Evolutionary conservation across 139 green algal genomes (phyloP).

Genomic region (Micractinium conductrix): DNA sequence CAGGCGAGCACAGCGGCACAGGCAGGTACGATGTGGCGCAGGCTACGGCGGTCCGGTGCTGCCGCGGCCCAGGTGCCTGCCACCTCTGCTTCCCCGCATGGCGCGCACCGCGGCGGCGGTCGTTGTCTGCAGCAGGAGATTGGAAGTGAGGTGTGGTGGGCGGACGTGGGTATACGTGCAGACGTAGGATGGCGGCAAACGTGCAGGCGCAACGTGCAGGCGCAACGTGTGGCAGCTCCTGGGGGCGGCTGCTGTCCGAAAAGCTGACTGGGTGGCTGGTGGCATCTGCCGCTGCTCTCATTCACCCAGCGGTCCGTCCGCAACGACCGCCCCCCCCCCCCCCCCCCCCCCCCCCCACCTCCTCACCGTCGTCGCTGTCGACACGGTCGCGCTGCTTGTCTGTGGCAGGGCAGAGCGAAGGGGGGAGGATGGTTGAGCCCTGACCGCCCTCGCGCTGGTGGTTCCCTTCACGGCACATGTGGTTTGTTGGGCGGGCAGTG

Average conservation of each 20-base stretch:
- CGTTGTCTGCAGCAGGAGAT: neutral
- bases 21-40: neutral
- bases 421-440: too few relatives aligned
- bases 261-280: too few relatives aligned
- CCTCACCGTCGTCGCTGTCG: neutral
- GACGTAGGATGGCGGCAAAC: too few relatives aligned
- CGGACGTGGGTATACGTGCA: neutral
- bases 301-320: too few relatives aligned
- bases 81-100: too few relatives aligned
- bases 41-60: too few relatives aligned
- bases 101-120: neutral
- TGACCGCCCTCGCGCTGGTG: too few relatives aligned
- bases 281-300: too few relatives aligned
- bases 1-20: neutral
- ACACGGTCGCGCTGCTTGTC: neutral
- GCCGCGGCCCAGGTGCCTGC: too few relatives aligned
- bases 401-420: too few relatives aligned
- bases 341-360: too few relatives aligned
- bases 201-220: neutral
- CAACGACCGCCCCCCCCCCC: too few relatives aligned
- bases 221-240: neutral
- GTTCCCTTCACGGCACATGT: neutral
- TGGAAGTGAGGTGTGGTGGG: neutral
- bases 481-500: neutral
- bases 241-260: neutral